A percentile compares a stretch with the other conserved stretches of the same genome.
Conservation (phyloP, 2,329 filamentous ascomycete species). For the Penicillium sp. region DNA sequence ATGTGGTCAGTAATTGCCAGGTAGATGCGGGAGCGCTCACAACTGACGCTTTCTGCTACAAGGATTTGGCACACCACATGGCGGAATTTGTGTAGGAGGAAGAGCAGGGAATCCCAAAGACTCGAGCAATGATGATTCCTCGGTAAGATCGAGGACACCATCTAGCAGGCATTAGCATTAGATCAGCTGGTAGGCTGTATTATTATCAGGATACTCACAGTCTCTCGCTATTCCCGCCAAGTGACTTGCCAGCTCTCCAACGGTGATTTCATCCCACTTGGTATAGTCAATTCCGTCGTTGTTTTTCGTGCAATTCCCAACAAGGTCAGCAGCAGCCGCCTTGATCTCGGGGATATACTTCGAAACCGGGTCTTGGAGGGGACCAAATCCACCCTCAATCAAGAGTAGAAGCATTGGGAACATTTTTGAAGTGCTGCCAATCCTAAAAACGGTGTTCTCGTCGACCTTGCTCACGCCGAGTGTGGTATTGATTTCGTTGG, state of each 20-base stretch:
- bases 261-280: conserved; percentile 39
- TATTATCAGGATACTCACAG: conserved; percentile 29
- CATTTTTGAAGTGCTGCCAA: conserved; percentile 48
- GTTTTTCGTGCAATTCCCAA: conserved; percentile 5
- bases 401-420: conserved; percentile 43
- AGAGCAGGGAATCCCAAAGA: conserved; percentile 18
- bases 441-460: conserved; percentile 47
- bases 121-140: conserved; percentile 6
- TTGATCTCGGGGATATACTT: conserved; percentile 31
- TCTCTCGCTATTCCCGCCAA: conserved; percentile 40
- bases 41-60: conserved; percentile 15
- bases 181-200: background rate
- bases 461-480: conserved; percentile 32
- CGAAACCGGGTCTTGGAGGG: conserved; percentile 24
- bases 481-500: conserved; percentile 2
- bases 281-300: conserved; percentile 23
- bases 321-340: conserved; percentile 3
- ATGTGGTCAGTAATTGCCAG: background rate
- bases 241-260: conserved; percentile 42
- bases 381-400: conserved; percentile 25
- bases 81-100: conserved; percentile 4
- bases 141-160: conserved; percentile 15
- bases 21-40: background rate
- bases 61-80: conserved; percentile 9
- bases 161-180: background rate